A percentile compares a stretch with the other conserved stretches of the same genome.
phyloP scores from a whole-genome alignment of 1,139 yeast species.

The Saccharomyces pastorianus region DNA sequence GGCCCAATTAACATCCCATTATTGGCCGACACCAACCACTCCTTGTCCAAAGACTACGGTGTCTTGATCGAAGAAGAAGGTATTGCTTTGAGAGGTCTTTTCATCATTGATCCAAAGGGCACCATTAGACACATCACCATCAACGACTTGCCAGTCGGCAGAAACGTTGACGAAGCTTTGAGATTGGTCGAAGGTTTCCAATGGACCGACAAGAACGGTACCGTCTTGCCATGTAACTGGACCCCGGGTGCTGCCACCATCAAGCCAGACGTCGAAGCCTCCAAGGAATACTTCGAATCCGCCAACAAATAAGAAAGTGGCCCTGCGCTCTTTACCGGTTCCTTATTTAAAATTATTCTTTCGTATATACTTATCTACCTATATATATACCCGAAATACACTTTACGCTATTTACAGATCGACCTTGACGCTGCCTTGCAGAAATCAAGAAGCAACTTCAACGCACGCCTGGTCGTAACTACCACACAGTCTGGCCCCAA shows the following conservation, averaged over 20 bases:
- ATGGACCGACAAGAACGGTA: constrained; percentile 96
- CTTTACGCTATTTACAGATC: neutral
- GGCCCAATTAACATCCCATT: constrained; percentile 92
- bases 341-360: neutral
- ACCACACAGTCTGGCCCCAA: neutral
- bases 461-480: neutral
- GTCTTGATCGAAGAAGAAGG: constrained; percentile 94
- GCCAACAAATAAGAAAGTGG: constrained; percentile 20
- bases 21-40: constrained; percentile 93
- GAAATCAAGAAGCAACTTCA: neutral
- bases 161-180: constrained; percentile 94
- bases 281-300: constrained; percentile 41
- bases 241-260: constrained; percentile 93
- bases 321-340: neutral
- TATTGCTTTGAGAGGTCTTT: constrained; percentile 94
- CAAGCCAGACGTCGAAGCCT: constrained; percentile 73
- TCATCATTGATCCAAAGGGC: constrained; percentile 95
- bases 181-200: constrained; percentile 98
- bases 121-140: constrained; percentile 89
- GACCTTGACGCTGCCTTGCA: neutral
- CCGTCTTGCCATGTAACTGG: constrained; percentile 99
- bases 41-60: constrained; percentile 91
- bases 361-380: neutral
- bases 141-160: constrained; percentile 98
- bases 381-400: neutral